Conservation (phyloP, 768 basidiomycete species). For the Leccinum broughii region DNA sequence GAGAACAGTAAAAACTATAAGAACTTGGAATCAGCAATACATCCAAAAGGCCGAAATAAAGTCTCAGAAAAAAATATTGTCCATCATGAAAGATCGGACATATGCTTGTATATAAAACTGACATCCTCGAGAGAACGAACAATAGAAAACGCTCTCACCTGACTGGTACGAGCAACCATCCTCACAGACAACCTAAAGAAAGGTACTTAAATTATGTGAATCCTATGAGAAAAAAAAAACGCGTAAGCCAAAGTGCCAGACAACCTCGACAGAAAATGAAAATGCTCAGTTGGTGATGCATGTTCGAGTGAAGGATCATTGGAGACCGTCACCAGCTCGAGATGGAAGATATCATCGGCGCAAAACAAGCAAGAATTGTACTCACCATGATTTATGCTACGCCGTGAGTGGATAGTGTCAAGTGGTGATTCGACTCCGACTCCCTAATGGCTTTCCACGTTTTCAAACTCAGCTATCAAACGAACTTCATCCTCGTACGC, state of each 20-base stretch:
- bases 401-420: background rate
- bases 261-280: slow-evolving; percentile 26
- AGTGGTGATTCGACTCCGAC: background rate
- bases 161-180: background rate
- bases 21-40: slow-evolving; percentile 5
- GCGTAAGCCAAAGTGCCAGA: slow-evolving; percentile 14
- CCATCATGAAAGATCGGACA: slow-evolving; percentile 67
- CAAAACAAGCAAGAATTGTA: slow-evolving; percentile 27
- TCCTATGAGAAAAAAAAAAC: background rate
- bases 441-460: background rate
- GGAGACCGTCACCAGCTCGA: slow-evolving; percentile 69
- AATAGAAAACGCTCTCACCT: slow-evolving; percentile 11
- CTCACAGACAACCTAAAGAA: too few species aligned
- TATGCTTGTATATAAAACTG: slow-evolving; percentile 64
- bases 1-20: background rate
- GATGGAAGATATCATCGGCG: slow-evolving; percentile 64
- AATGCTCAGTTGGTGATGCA: slow-evolving; percentile 61
- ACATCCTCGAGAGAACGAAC: slow-evolving; percentile 45
- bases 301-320: slow-evolving; percentile 77
- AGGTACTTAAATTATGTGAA: background rate
- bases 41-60: background rate
- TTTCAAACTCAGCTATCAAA: background rate
- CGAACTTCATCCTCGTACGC: too few species aligned
- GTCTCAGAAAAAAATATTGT: slow-evolving; percentile 53
- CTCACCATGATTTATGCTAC: slow-evolving; percentile 33